Conservation (phyloP, 2,329 filamentous ascomycete genomes). For the Ophiostoma sp. region DNA sequence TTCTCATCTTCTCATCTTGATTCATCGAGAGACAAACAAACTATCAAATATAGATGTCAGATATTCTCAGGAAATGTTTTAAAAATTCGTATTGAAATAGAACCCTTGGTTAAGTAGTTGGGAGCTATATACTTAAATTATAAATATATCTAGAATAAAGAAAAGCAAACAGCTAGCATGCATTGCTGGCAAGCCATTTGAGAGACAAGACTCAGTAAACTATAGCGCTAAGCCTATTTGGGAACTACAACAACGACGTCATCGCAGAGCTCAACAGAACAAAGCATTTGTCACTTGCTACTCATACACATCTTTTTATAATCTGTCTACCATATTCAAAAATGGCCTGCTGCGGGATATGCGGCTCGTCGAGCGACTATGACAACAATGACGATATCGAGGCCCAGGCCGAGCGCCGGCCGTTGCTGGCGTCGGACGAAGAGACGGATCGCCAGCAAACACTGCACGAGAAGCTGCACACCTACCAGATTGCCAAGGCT, state of each 20-base stretch:
- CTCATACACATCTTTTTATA: background rate
- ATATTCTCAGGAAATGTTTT: too few species aligned
- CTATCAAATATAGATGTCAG: too few species aligned
- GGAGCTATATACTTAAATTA: too few species aligned
- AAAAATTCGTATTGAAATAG: too few species aligned
- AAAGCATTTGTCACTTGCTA: background rate
- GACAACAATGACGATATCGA: conserved; percentile 17
- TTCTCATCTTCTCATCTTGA: too few species aligned
- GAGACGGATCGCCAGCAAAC: conserved; percentile 72
- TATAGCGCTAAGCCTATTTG: background rate
- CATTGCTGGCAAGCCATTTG: background rate
- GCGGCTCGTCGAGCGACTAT: conserved; percentile 15
- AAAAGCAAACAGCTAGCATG: background rate
- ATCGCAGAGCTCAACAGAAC: background rate
- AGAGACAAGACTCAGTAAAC: background rate
- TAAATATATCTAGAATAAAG: too few species aligned
- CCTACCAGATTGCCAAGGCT: conserved; percentile 85
- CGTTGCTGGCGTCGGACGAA: conserved; percentile 40
- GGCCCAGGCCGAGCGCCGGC: conserved; percentile 17
- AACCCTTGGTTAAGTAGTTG: too few species aligned
- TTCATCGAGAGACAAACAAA: too few species aligned
- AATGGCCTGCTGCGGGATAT: conserved; percentile 5
- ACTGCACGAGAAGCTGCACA: conserved; percentile 84
- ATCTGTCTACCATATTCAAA: background rate
- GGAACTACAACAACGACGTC: conserved; percentile 8